phyloP scores from a whole-genome alignment of 345 rosid genomes.

The Moricandia moricandioides region DNA sequence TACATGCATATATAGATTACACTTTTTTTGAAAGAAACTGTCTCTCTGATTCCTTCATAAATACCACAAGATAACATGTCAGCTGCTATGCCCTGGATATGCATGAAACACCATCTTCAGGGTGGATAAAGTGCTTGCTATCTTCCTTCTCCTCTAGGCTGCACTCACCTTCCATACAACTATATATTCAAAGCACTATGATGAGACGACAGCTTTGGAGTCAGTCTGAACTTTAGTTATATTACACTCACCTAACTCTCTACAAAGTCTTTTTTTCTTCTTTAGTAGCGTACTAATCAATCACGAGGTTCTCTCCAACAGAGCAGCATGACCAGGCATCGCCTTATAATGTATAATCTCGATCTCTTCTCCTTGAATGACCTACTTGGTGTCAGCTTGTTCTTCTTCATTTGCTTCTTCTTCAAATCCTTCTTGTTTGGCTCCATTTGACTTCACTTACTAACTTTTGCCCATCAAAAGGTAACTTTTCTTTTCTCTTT shows the following conservation, averaged over 20 bases:
- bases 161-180: neutral
- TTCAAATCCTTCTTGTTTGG: conserved; percentile 22
- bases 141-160: neutral
- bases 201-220: neutral
- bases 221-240: neutral
- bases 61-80: neutral
- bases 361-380: conserved; percentile 58
- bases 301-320: conserved; percentile 49
- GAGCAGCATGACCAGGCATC: conserved; percentile 62
- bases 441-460: conserved; percentile 33
- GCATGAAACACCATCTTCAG: neutral
- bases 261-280: neutral
- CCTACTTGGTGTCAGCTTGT: conserved; percentile 34
- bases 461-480: conserved; percentile 4
- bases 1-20: neutral
- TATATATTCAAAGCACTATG: neutral
- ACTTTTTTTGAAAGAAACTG: neutral
- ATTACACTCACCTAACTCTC: neutral
- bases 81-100: neutral
- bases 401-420: conserved; percentile 38
- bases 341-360: conserved; percentile 57
- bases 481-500: neutral
- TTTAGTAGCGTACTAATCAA: neutral
- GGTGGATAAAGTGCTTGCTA: neutral
- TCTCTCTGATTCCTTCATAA: neutral